Percentiles rank a stretch among this genome's conserved stretches.
These are phyloP conservation scores for Umbelopsis ramanniana DNA, from an alignment of 192 early-diverging fungal species.

Conservation along the genomic window DNA sequence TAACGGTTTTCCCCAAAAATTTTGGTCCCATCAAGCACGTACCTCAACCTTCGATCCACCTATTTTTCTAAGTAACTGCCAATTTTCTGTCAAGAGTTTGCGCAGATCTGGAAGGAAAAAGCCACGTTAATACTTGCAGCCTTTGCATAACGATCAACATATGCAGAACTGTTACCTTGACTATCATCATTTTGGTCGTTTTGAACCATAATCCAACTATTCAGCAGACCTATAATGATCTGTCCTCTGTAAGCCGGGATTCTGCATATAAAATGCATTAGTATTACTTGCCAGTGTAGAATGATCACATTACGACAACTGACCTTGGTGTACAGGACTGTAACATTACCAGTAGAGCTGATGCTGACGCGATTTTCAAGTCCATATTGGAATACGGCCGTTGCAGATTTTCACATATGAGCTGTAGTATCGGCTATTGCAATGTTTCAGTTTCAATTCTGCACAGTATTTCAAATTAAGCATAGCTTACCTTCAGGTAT, in stretches of 20 bases:
- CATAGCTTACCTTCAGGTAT: background rate
- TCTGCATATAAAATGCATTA: background rate
- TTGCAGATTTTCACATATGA: background rate
- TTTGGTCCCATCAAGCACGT: background rate
- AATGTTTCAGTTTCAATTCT: background rate
- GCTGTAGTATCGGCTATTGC: background rate
- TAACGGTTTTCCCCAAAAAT: background rate
- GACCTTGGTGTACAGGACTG: conserved; percentile 10
- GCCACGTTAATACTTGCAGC: background rate
- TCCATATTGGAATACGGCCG: background rate
- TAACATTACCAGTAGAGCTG: background rate
- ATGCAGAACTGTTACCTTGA: background rate
- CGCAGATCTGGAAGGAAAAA: background rate
- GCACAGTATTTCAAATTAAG: too few relatives aligned
- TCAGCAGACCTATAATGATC: background rate
- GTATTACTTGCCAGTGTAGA: background rate
- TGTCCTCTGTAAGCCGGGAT: background rate
- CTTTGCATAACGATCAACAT: background rate
- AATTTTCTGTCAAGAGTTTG: background rate
- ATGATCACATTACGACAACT: too few relatives aligned
- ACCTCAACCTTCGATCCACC: conserved; percentile 4
- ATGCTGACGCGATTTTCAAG: background rate
- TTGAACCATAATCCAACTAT: background rate
- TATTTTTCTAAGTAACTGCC: conserved; percentile 1
- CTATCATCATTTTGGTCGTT: background rate